Percentiles rank a stretch among this genome's conserved stretches.
phyloP scores from a whole-genome alignment of 2,329 filamentous ascomycete species.

The Calonectria leucothoes region DNA sequence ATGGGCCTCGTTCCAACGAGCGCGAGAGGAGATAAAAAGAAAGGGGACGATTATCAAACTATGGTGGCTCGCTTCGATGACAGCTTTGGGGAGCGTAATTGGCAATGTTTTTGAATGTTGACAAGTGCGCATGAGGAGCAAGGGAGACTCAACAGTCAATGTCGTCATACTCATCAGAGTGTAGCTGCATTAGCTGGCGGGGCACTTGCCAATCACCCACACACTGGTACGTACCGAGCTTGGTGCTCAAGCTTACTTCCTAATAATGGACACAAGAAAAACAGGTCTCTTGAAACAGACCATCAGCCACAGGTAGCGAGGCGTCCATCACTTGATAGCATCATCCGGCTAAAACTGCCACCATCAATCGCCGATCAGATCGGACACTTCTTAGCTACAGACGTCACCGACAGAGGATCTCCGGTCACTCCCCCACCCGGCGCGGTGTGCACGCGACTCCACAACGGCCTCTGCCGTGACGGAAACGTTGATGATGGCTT shows the following conservation, averaged over 20 bases:
- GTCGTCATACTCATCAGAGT: slow-evolving; percentile 20
- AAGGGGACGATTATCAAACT: not conserved
- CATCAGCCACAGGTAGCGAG: not conserved
- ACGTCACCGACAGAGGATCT: slow-evolving; percentile 18
- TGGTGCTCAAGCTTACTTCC: not conserved
- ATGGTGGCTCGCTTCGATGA: not conserved
- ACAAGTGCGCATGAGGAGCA: not conserved
- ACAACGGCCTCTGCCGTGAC: slow-evolving; percentile 7
- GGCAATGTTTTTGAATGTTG: not conserved
- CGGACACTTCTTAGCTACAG: not conserved
- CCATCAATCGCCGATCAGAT: not conserved
- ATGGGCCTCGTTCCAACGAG: not conserved
- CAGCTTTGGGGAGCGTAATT: not conserved
- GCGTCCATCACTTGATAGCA: not conserved
- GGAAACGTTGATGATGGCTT: slow-evolving; percentile 6
- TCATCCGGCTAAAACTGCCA: not conserved
- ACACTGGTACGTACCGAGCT: slow-evolving; percentile 24
- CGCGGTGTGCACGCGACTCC: slow-evolving; percentile 15
- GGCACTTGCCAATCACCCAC: not conserved
- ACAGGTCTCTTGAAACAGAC: not conserved
- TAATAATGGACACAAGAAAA: not conserved
- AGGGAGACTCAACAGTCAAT: slow-evolving; percentile 17
- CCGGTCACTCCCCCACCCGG: slow-evolving; percentile 1
- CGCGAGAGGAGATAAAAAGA: not conserved
- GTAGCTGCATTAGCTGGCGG: not conserved